Conservation (phyloP, 805 yeast genomes). For the Pichia paraexigua region DNA sequence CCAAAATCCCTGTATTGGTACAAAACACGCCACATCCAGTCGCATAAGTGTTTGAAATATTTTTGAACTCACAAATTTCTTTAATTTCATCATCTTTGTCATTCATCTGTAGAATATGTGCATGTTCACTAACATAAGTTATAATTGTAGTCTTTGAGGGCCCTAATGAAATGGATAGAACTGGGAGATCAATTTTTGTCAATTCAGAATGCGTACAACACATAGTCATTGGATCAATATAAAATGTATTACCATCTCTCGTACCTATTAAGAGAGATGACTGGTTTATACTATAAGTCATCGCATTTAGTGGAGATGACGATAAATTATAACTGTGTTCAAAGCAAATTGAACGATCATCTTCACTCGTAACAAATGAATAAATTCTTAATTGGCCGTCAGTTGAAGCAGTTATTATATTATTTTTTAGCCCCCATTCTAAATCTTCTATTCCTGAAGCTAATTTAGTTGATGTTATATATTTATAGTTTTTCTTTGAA, state of each 20-base stretch:
- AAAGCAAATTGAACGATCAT: neutral
- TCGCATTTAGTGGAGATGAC: conserved; percentile 10
- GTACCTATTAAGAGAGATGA: conserved; percentile 9
- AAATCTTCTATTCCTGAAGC: conserved; percentile 2
- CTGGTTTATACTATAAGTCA: neutral
- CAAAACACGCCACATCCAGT: neutral
- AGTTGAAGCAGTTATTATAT: conserved; percentile 5
- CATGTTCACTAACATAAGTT: conserved; percentile 1
- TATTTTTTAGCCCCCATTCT: conserved; percentile 2
- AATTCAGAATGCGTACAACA: conserved; percentile 5
- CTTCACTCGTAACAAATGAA: neutral
- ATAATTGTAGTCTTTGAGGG: neutral
- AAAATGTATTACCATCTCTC: conserved; percentile 11
- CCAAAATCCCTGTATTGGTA: neutral
- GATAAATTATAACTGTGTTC: conserved; percentile 4
- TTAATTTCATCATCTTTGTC: neutral
- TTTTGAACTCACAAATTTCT: neutral
- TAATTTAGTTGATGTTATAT: neutral
- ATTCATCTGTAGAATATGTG: neutral
- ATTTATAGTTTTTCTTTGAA: neutral
- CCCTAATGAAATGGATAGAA: conserved; percentile 7
- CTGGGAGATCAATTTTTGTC: conserved; percentile 6
- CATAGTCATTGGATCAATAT: conserved; percentile 8
- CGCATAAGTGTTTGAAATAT: neutral
- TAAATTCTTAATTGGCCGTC: conserved; percentile 9